Evolutionary conservation across 2,329 filamentous ascomycete species (phyloP).

Genomic region (Fusarium drepaniforme): DNA sequence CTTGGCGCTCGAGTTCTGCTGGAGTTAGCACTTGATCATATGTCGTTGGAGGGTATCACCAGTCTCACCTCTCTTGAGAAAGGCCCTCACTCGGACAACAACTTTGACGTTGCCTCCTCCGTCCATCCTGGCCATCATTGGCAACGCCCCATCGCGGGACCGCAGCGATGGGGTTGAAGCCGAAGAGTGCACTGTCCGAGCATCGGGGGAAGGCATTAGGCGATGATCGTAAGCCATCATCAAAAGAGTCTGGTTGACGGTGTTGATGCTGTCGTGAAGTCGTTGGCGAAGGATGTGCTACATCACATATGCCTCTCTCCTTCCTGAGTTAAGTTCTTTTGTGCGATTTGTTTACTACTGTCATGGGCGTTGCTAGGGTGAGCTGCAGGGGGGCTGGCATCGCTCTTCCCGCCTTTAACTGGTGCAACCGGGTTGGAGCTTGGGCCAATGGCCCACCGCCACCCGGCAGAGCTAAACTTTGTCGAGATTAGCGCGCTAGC

Average conservation of each 20-base stretch:
- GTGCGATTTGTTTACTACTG: slow-evolving; percentile 51
- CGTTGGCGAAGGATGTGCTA: slow-evolving; percentile 56
- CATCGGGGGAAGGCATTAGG: slow-evolving; percentile 58
- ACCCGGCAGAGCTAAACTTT: background rate
- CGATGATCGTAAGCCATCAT: slow-evolving; percentile 58
- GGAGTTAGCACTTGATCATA: background rate
- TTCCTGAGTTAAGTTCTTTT: slow-evolving; percentile 3
- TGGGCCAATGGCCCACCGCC: slow-evolving; percentile 30
- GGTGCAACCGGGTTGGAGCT: slow-evolving; percentile 27
- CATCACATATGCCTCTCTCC: slow-evolving; percentile 44
- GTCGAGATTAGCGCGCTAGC: background rate
- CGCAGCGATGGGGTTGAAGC: slow-evolving; percentile 85
- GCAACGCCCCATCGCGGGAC: slow-evolving; percentile 76
- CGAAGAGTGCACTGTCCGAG: slow-evolving; percentile 66
- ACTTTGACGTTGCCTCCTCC: slow-evolving; percentile 83
- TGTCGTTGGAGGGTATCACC: slow-evolving; percentile 20
- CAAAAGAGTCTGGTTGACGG: slow-evolving; percentile 54
- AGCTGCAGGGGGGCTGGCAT: slow-evolving; percentile 39
- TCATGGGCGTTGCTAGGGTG: slow-evolving; percentile 51
- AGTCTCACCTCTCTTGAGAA: slow-evolving; percentile 78
- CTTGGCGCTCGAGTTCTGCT: slow-evolving; percentile 82
- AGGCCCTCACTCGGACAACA: slow-evolving; percentile 83
- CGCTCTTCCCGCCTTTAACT: slow-evolving; percentile 20
- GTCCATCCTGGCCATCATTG: slow-evolving; percentile 68
- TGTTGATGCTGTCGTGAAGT: slow-evolving; percentile 54